Percentiles rank a stretch among this genome's conserved stretches.
phyloP scores from a whole-genome alignment of 306 rosid genomes.

The Casuarina glauca region DNA sequence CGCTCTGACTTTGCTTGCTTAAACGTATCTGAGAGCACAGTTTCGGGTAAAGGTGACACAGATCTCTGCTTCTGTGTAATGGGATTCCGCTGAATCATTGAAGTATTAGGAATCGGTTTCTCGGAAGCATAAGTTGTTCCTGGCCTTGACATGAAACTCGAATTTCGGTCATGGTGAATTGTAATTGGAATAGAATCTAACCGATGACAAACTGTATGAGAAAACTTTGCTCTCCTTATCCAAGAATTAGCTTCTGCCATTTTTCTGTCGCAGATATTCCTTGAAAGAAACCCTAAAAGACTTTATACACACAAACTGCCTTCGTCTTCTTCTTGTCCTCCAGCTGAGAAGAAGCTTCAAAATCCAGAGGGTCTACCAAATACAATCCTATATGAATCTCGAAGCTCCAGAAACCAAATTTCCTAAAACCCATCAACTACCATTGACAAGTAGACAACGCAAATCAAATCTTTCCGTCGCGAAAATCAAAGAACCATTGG shows the following conservation, averaged over 20 bases:
- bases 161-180: conserved; percentile 30
- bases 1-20: conserved; percentile 65
- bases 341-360: conserved; percentile 35
- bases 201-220: conserved; percentile 86
- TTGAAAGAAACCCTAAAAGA: conserved; percentile 30
- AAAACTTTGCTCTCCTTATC: conserved; percentile 79
- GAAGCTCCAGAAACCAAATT: conserved; percentile 31
- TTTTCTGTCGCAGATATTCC: conserved; percentile 17
- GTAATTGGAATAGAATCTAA: conserved; percentile 54
- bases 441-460: conserved; percentile 13
- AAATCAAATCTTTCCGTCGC: conserved; percentile 29
- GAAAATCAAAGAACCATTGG: conserved; percentile 38
- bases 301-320: conserved; percentile 27
- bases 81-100: conserved; percentile 26
- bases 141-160: conserved; percentile 55
- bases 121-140: conserved; percentile 20
- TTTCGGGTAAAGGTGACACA: conserved; percentile 66
- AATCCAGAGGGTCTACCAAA: conserved; percentile 24
- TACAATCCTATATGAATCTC: conserved; percentile 20
- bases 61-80: conserved; percentile 62
- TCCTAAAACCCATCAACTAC: conserved; percentile 45
- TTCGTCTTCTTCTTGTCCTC: conserved; percentile 24
- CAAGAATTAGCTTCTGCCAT: conserved; percentile 81
- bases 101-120: conserved; percentile 25
- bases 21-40: conserved; percentile 51